Percentiles rank a stretch among this genome's conserved stretches.
Conservation (phyloP, 73 alveolate genomes). For the Stentor roeselii region DNA sequence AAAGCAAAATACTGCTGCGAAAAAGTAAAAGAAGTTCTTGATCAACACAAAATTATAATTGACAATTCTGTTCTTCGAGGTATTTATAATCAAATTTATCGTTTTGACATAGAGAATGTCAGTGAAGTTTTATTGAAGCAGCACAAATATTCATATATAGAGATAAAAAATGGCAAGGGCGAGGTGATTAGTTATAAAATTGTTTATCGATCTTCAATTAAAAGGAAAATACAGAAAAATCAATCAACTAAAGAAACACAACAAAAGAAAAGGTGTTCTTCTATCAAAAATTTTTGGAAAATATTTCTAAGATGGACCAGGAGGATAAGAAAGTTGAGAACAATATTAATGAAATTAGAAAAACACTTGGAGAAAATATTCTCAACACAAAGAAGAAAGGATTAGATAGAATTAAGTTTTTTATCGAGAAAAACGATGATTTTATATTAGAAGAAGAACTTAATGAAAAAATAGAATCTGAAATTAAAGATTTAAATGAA, state of each 20-base stretch:
- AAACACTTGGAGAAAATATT: no score
- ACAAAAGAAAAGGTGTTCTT: neutral
- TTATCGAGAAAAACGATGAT: no score
- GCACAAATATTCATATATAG: neutral
- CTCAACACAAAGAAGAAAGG: no score
- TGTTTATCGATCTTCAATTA: neutral
- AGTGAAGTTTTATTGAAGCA: neutral
- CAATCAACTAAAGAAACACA: neutral
- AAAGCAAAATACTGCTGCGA: slow-evolving; percentile 15
- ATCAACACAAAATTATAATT: neutral
- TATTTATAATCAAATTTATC: neutral
- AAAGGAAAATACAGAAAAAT: neutral
- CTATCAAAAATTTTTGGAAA: no score
- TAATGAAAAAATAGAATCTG: no score
- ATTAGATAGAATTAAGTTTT: no score
- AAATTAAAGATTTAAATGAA: no score
- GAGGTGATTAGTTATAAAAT: neutral
- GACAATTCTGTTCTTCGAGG: neutral
- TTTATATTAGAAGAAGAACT: no score
- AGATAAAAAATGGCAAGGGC: neutral
- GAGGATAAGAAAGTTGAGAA: no score
- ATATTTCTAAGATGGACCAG: no score
- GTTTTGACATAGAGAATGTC: neutral
- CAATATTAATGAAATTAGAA: no score
- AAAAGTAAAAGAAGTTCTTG: neutral